Evolutionary conservation across 768 basidiomycete species (phyloP), one percentile per base, ranked within the genome.

Genomic region (Pleurotus citrinopileatus): DNA sequence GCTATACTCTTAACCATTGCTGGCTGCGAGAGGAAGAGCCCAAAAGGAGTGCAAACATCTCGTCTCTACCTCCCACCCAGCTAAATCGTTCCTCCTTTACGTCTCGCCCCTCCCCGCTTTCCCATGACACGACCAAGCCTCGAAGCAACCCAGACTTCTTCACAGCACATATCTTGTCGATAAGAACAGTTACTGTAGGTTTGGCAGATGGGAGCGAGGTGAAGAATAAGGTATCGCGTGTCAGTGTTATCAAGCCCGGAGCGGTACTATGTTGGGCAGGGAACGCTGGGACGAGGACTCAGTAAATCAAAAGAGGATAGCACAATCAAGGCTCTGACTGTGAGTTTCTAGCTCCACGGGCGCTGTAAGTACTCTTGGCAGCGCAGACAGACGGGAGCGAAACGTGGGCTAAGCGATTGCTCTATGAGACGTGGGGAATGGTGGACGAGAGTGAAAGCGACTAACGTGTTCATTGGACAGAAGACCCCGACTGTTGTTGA

Each of bases 21-120:
- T 67, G 68, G 19, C 77, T 77, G 25, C 75, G 25, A 19, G 46
- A 48, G 3, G 46, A 74, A 58, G 68, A 65, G 13, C 81, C 81
- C 15, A 87, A 73, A 10, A 89, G 73, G 55, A 84, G 67, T 40
- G 82, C 82, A 64, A 89, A 87, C 15, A 88, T 63, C 43, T 87
- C 86, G 64, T 88, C 84, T 4, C 86, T 78, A 22, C 69, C 73
- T 27, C 78, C 79, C 34, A 87, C 74, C 81, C 83, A 85, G 15
- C 68, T 57, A 60, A 88, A 86, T 59, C 67, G 79, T 48, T 81
- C 83, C 52, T 80, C 78, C 51, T 67, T 73, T 54, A 63, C 65
- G 13, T 61, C 64, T n/a, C 59, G 55, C 10, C 63, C 71, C 13
- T 70, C 67, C 4, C 55, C 25, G 5, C 52, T 53, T 34, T 51